Evolutionary conservation across 1,139 yeast species (phyloP).

Genomic region (Yamadazyma aaseri): DNA sequence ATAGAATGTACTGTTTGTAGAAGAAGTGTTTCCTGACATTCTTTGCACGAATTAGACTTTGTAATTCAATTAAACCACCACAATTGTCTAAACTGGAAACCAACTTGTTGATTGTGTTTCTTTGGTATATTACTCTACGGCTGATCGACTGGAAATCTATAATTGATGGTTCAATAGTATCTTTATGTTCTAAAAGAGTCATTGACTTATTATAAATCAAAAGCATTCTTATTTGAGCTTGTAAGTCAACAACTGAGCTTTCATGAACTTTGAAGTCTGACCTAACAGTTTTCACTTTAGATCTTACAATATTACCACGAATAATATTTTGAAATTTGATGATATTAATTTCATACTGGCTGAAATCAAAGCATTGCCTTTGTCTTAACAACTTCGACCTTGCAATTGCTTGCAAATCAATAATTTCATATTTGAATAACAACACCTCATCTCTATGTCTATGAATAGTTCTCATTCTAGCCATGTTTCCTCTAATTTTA

Average conservation of each 20-base stretch:
- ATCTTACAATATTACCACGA: constrained; percentile 28
- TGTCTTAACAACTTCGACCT: constrained; percentile 26
- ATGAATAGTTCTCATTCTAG: constrained; percentile 37
- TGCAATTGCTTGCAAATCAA: constrained; percentile 37
- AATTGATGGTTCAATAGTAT: constrained; percentile 23
- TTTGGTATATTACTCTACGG: constrained; percentile 27
- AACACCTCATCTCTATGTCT: constrained; percentile 37
- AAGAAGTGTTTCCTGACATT: constrained; percentile 22
- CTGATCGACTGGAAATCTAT: constrained; percentile 34
- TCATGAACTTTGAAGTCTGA: constrained; percentile 11
- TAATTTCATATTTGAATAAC: constrained; percentile 25
- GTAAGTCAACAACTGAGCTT: constrained; percentile 21
- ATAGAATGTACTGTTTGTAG: constrained; percentile 18
- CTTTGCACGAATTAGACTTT: constrained; percentile 35
- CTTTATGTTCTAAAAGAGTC: constrained; percentile 23
- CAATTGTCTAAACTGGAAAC: constrained; percentile 13
- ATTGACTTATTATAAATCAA: constrained; percentile 21
- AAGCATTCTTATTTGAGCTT: constrained; percentile 30
- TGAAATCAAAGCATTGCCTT: constrained; percentile 14
- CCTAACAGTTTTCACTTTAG: constrained; percentile 7
- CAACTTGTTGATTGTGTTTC: constrained; percentile 17
- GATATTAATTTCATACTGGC: constrained; percentile 10
- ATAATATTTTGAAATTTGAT: constrained; percentile 25
- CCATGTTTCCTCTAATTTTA: constrained; percentile 39
- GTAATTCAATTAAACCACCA: constrained; percentile 26